Conservation (phyloP, 164 flowering plant genomes). For the Tinospora cordifolia region DNA sequence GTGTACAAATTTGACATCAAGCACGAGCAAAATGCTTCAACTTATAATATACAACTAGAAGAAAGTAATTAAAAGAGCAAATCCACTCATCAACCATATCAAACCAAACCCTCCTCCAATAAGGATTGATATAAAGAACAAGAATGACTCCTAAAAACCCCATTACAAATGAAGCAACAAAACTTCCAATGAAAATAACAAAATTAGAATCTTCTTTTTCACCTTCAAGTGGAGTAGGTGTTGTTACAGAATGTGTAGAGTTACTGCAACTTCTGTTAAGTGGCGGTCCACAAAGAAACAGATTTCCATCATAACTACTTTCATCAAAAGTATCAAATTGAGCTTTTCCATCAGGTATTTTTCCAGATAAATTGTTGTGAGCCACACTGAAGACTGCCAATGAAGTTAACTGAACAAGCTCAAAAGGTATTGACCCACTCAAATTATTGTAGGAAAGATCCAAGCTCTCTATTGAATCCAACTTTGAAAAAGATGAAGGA, state of each 20-base stretch:
- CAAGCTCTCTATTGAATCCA: slow-evolving; percentile 13
- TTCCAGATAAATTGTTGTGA: slow-evolving; percentile 22
- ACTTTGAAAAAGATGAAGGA: slow-evolving; percentile 10
- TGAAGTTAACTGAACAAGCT: background rate
- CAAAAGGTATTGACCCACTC: slow-evolving; percentile 21
- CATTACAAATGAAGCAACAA: background rate
- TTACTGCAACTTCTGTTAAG: slow-evolving; percentile 1
- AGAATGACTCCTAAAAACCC: background rate
- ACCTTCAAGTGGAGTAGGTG: background rate
- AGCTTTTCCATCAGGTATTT: background rate
- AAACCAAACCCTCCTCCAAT: background rate
- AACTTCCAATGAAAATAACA: background rate
- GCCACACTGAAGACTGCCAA: slow-evolving; percentile 17
- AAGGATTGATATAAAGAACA: background rate
- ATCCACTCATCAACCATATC: background rate
- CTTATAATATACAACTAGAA: background rate
- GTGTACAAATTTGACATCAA: background rate
- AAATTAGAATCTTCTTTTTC: background rate
- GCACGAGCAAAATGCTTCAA: background rate
- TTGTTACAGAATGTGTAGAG: background rate
- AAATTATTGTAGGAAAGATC: slow-evolving; percentile 18
- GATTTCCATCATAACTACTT: slow-evolving; percentile 15
- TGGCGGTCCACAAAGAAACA: slow-evolving; percentile 20
- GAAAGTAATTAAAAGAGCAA: background rate
- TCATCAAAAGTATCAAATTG: slow-evolving; percentile 14